Evolutionary conservation across 2,329 filamentous ascomycete genomes (phyloP).

Genomic region (Ceratocystis smalleyi): DNA sequence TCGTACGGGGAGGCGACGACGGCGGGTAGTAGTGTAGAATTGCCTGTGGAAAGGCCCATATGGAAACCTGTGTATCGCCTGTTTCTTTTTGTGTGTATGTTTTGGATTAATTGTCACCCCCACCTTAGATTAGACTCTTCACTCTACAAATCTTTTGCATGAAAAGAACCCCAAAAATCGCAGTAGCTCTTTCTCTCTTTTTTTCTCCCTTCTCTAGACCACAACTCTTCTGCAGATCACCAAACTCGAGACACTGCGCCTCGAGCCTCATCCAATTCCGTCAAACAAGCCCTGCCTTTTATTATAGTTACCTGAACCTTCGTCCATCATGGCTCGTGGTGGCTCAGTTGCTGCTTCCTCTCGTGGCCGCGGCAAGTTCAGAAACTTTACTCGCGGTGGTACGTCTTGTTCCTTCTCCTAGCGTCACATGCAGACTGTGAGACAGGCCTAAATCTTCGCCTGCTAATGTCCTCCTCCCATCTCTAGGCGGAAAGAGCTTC

Average conservation of each 20-base stretch:
- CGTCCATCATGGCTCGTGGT: slow-evolving; percentile 28
- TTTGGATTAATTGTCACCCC: too few species aligned
- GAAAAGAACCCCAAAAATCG: background rate
- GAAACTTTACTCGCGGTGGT: slow-evolving; percentile 88
- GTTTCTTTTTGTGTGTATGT: too few species aligned
- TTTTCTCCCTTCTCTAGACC: background rate
- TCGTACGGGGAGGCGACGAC: too few species aligned
- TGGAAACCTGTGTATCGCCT: too few species aligned
- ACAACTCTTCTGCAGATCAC: too few species aligned
- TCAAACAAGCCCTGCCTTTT: background rate
- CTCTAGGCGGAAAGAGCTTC: slow-evolving; percentile 79
- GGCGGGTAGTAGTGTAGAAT: too few species aligned
- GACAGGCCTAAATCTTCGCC: background rate
- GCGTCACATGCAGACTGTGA: slow-evolving; percentile 17
- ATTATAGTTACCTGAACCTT: background rate
- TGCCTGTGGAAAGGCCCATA: too few species aligned
- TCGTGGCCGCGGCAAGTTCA: slow-evolving; percentile 80
- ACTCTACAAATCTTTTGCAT: too few species aligned
- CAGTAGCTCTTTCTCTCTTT: background rate
- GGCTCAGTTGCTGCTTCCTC: slow-evolving; percentile 34
- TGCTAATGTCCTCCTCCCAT: slow-evolving; percentile 15
- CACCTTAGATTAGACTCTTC: too few species aligned
- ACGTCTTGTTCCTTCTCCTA: slow-evolving; percentile 23
- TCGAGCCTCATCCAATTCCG: background rate
- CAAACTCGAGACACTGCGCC: too few species aligned